These are phyloP conservation scores for Russula griseocarnosa DNA, from an alignment of 768 basidiomycete genomes.

Conservation along the genomic window DNA sequence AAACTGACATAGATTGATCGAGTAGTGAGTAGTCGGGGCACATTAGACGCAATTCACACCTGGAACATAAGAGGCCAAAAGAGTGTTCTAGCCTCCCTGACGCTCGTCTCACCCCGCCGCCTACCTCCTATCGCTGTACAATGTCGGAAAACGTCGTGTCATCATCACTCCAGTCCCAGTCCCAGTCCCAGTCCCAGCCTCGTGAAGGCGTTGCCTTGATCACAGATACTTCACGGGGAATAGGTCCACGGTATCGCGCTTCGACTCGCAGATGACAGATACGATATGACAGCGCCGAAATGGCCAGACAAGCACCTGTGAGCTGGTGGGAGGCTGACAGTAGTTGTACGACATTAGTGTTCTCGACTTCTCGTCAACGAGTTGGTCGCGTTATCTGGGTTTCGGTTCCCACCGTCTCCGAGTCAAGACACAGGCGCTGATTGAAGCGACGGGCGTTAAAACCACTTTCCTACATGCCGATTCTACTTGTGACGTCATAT, in stretches of 20 bases:
- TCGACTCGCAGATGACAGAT: constrained; percentile 28
- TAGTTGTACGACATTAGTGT: neutral
- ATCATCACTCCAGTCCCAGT: neutral
- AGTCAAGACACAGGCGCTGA: too few species aligned
- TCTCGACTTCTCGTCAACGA: neutral
- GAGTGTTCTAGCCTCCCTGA: too few species aligned
- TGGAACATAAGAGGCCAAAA: too few species aligned
- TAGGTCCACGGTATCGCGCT: constrained; percentile 28
- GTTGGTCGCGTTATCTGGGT: neutral
- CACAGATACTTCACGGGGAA: constrained; percentile 29
- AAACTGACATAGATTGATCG: too few species aligned
- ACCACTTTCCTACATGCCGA: too few species aligned
- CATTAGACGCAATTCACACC: too few species aligned
- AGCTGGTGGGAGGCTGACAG: too few species aligned
- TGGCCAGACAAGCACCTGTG: constrained; percentile 22
- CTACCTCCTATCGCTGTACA: neutral
- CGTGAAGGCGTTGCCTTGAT: constrained; percentile 26
- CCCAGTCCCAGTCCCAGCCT: neutral
- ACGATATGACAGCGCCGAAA: constrained; percentile 27
- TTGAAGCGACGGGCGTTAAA: too few species aligned
- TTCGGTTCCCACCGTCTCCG: too few species aligned
- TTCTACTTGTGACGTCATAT: too few species aligned
- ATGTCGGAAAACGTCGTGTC: neutral
- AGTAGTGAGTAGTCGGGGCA: too few species aligned
- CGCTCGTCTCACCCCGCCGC: neutral